A percentile compares a stretch with the other conserved stretches of the same genome.
phyloP scores from a whole-genome alignment of 1,284 basidiomycete species.

The Sporisorium graminicola region DNA sequence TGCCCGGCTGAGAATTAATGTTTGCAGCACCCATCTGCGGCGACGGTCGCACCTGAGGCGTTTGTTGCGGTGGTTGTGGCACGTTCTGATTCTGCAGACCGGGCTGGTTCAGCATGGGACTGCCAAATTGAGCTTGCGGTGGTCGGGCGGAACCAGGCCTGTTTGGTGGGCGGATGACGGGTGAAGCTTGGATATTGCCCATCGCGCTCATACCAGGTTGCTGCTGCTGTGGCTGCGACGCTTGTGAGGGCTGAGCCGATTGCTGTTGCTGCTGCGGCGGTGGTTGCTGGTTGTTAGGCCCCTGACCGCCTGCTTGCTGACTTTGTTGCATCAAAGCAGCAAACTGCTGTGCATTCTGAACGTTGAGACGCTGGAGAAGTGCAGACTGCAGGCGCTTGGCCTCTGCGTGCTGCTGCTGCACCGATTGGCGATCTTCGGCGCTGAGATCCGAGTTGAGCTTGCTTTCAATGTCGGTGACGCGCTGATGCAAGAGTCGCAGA shows the following conservation, averaged over 20 bases:
- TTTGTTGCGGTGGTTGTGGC: constrained; percentile 34
- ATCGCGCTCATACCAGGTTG: constrained; percentile 25
- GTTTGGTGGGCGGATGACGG: constrained; percentile 43
- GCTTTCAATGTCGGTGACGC: constrained; percentile 55
- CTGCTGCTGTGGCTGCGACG: constrained; percentile 33
- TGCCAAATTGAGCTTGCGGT: constrained; percentile 44
- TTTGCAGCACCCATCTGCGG: constrained; percentile 41
- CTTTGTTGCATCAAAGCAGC: constrained; percentile 40
- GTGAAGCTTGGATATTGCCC: constrained; percentile 42
- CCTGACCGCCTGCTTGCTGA: constrained; percentile 28
- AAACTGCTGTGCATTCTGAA: constrained; percentile 45
- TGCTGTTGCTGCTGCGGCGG: constrained; percentile 12
- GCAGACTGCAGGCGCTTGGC: constrained; percentile 49
- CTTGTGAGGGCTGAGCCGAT: constrained; percentile 10
- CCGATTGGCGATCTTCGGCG: constrained; percentile 48
- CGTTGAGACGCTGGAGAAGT: constrained; percentile 48
- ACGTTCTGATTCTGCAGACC: constrained; percentile 25
- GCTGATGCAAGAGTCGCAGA: constrained; percentile 56
- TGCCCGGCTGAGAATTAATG: constrained; percentile 28
- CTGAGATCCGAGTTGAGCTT: constrained; percentile 52
- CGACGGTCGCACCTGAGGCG: constrained; percentile 43
- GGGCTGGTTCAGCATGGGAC: constrained; percentile 45
- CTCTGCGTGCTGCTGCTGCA: constrained; percentile 53
- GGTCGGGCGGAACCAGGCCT: constrained; percentile 44
- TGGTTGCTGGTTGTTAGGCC: constrained; percentile 18